A percentile compares a stretch with the other conserved stretches of the same genome.
Evolutionary conservation across 495 filamentous ascomycete species (phyloP).

Genomic region (Penicillium alfredii): DNA sequence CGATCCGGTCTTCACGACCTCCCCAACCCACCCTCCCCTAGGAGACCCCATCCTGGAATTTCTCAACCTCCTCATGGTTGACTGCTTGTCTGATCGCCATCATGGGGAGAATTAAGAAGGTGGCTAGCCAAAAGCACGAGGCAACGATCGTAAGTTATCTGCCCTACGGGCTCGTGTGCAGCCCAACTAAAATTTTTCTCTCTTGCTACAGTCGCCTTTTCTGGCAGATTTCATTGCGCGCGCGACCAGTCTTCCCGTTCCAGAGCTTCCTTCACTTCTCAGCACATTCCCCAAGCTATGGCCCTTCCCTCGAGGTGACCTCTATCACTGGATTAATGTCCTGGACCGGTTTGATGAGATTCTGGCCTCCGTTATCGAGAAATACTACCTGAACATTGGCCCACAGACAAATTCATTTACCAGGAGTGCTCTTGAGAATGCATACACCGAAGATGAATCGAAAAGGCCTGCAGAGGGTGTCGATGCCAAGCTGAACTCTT

Average conservation of each 20-base stretch:
- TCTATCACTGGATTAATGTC: slow-evolving; percentile 97
- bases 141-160: slow-evolving; percentile 77
- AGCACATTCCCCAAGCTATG: slow-evolving; percentile 76
- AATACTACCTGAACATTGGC: slow-evolving; percentile 73
- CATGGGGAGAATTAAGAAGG: slow-evolving; percentile 98
- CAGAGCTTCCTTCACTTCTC: slow-evolving; percentile 70
- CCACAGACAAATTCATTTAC: slow-evolving; percentile 73
- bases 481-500: slow-evolving; percentile 45
- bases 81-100: slow-evolving; percentile 31
- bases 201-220: slow-evolving; percentile 67
- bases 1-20: slow-evolving; percentile 31
- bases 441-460: slow-evolving; percentile 38
- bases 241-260: slow-evolving; percentile 62
- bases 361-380: slow-evolving; percentile 71
- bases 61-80: slow-evolving; percentile 42
- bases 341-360: slow-evolving; percentile 91
- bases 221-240: slow-evolving; percentile 68
- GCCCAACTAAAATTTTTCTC: slow-evolving; percentile 26
- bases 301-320: slow-evolving; percentile 94
- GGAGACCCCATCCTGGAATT: slow-evolving; percentile 30
- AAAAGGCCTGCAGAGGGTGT: slow-evolving; percentile 42
- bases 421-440: slow-evolving; percentile 54
- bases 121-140: slow-evolving; percentile 84
- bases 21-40: slow-evolving; percentile 23
- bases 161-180: slow-evolving; percentile 8